Evolutionary conservation across 192 early-diverging fungal species (phyloP).

Genomic region (Phycomyces blakesleeanus): DNA sequence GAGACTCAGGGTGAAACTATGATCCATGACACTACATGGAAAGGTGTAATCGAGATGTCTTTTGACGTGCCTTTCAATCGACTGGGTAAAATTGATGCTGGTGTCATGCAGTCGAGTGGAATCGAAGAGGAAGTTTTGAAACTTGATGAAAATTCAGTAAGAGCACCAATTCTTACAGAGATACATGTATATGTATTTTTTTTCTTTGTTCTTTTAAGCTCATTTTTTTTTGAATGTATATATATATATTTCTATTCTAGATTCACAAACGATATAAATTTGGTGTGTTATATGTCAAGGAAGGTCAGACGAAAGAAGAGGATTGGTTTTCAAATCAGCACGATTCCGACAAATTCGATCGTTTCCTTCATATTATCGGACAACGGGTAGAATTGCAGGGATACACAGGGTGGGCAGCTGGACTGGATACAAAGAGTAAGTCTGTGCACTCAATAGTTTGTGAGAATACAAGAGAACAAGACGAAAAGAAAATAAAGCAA

Average conservation of each 20-base stretch:
- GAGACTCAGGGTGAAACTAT: not conserved
- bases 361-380: constrained; percentile 69
- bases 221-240: not conserved
- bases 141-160: constrained; percentile 73
- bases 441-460: constrained; percentile 10
- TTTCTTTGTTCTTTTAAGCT: no score
- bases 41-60: constrained; percentile 38
- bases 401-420: constrained; percentile 73
- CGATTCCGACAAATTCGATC: constrained; percentile 50
- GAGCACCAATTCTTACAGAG: no score
- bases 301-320: constrained; percentile 71
- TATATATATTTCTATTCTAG: no score
- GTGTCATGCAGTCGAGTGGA: constrained; percentile 33
- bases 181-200: no score
- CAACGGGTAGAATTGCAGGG: constrained; percentile 67
- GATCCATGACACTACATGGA: constrained; percentile 40
- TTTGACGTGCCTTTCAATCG: constrained; percentile 46
- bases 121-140: constrained; percentile 61
- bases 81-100: constrained; percentile 51
- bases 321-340: constrained; percentile 73
- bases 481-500: not conserved
- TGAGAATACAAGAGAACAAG: not conserved
- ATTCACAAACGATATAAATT: constrained; percentile 63
- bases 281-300: constrained; percentile 67
- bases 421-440: constrained; percentile 66